Evolutionary conservation across 768 basidiomycete species (phyloP), one percentile per base, ranked within the genome.

Genomic region (Termitomyces heimii): DNA sequence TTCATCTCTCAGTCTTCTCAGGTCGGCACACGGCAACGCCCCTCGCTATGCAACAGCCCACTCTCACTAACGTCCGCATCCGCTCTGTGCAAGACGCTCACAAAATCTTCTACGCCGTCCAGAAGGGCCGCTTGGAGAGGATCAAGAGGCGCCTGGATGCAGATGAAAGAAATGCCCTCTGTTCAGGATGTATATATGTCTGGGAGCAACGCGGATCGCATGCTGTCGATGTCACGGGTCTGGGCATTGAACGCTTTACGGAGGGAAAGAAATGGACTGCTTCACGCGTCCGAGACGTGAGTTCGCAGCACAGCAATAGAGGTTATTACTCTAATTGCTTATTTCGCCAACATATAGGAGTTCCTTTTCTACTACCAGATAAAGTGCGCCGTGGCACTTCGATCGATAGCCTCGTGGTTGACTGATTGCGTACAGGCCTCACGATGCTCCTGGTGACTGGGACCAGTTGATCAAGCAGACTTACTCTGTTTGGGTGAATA

Each of bases 231-330:
- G 82, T 88, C 16, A 88, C 86, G 5, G 88, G 89, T n/a, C 76
- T 89, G 26, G 87, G 88, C 20, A 92, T 92, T 63, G 90, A 92
- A 67, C 80, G 90, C 24, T 92, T 90, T 71, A 92, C 90, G 2
- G 90, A 92, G 68, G 90, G 90, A 20, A 79, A 85, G 64, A 80
- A 86, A 62, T 92, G 90, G 90, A 88, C 86, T 45, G 84, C 90
- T 35, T 90, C 88, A 39, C 83, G 90, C 55, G 89, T 92, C 59
- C 81, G 90, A 70, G 90, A 92, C 69, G 89, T 88, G 65, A 59
- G 85, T 65, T 46, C 53, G 53, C 58, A 50, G 20, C 35, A 51
- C 28, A 14, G 16, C 37, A 43, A 31, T 34, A 22, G 32, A 55
- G 34, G 13, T 24, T 39, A 51, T 52, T 40, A 44, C 39, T 51